Base-by-base conservation (phyloP, 331 rosid genomes). In the Phaseolus coccineus region DNA sequence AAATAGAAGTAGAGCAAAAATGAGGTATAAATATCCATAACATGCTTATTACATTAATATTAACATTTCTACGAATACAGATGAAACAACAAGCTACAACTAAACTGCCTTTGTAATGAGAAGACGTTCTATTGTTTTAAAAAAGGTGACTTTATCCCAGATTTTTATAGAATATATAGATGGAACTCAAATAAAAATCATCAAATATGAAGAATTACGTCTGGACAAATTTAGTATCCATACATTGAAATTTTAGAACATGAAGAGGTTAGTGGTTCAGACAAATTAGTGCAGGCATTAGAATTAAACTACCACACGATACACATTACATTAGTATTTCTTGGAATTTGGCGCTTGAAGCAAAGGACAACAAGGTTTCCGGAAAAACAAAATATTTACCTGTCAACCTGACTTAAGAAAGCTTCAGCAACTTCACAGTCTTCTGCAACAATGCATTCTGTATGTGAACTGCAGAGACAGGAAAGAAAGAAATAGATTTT, bases 361-460 rank as follows among this genome's bases (percentile, higher is more conserved):
- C 52, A 53, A 62, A 77, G 58, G 50, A 64, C 67, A 69, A 69
- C 79, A 66, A 80, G 65, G 12, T 44, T 25, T 0, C 31, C 3
- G 40, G 7, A 12, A 4, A 4, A 50, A n/a, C 22, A 33, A 15
- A 19, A 22, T 16, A 77, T 24, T 74, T 89, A 93, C 99, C 98
- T 91, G 79, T 89, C 97, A 24, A 93, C 94, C 82, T 81, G 94
- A 76, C 22, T 25, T 58, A 91, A 83, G 93, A 96, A 93, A 87
- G 71, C 46, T 81, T 85, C 89, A 67, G 94, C 99, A 84, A 82
- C 85, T 77, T 88, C 86, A 31, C 2, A 6, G 74, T 96, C 97
- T 82, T 91, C 91, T 12, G 99, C 67, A 55, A 96, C 85, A 73
- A 93, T 85, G 86, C 97, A 93, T 31, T 91, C 99, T n/a, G 97